phyloP scores from a whole-genome alignment of 2,329 filamentous ascomycete species.

The Aurifilum marmelostoma region DNA sequence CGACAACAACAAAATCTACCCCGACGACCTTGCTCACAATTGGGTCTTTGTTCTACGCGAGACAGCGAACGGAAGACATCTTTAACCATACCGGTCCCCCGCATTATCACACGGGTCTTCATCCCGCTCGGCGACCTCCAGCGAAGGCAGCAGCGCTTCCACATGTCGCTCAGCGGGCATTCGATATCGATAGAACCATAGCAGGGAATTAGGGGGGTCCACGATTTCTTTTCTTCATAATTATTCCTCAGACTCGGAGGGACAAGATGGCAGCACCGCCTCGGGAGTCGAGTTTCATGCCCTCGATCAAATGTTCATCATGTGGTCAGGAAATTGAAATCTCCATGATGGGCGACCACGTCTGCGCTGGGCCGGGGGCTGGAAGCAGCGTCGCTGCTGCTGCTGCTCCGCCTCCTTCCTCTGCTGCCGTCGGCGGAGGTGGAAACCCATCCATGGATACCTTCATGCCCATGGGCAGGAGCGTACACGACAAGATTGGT shows the following conservation, averaged over 20 bases:
- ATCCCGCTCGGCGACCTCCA: not conserved
- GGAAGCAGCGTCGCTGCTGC: constrained; percentile 30
- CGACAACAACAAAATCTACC: not conserved
- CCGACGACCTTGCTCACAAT: not conserved
- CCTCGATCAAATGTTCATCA: constrained; percentile 85
- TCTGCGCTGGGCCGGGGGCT: constrained; percentile 57
- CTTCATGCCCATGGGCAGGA: constrained; percentile 43
- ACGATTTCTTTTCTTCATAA: not conserved
- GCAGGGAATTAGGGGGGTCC: not conserved
- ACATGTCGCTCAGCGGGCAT: constrained; percentile 8
- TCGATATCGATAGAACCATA: not conserved
- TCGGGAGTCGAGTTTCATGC: constrained; percentile 71
- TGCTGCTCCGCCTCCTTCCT: too few species aligned
- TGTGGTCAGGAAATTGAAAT: constrained; percentile 81
- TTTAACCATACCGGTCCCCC: not conserved
- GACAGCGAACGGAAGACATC: not conserved
- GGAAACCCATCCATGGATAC: constrained; percentile 38
- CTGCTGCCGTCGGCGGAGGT: not conserved
- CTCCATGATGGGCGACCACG: constrained; percentile 81
- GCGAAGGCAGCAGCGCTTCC: not conserved
- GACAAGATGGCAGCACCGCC: constrained; percentile 50
- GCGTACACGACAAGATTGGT: constrained; percentile 45
- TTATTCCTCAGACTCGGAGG: not conserved
- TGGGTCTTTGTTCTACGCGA: not conserved
- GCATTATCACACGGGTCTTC: not conserved